A percentile compares a stretch with the other conserved stretches of the same genome.
These are phyloP conservation scores for Cladophialophora carrionii DNA, from an alignment of 2,329 filamentous ascomycete species.

Conservation along the genomic window DNA sequence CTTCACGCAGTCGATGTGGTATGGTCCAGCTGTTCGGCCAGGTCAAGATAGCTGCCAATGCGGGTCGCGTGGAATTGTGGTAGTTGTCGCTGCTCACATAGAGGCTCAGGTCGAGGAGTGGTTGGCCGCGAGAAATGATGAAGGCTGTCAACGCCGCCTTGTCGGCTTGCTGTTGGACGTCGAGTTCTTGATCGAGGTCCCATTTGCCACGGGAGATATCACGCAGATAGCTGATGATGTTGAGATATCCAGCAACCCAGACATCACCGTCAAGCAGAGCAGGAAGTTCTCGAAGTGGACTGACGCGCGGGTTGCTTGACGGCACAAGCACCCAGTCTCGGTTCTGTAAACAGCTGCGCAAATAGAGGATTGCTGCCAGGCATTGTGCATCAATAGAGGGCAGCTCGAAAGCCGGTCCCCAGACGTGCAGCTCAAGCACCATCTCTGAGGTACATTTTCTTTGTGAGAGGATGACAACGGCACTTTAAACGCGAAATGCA, in stretches of 20 bases:
- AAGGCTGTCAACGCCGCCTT: constrained; percentile 62
- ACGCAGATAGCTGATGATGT: constrained; percentile 57
- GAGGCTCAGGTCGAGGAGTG: constrained; percentile 81
- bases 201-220: constrained; percentile 53
- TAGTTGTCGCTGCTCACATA: constrained; percentile 93
- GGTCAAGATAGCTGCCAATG: constrained; percentile 76
- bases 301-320: constrained; percentile 71
- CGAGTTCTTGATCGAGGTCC: constrained; percentile 53
- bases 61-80: constrained; percentile 72
- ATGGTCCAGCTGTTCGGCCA: constrained; percentile 89
- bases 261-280: constrained; percentile 59
- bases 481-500: neutral
- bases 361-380: constrained; percentile 77
- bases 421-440: constrained; percentile 79
- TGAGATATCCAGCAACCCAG: constrained; percentile 58
- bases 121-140: constrained; percentile 72
- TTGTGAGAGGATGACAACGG: neutral
- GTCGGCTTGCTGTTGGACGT: constrained; percentile 51
- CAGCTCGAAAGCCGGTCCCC: constrained; percentile 85
- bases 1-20: constrained; percentile 70
- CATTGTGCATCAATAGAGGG: constrained; percentile 92
- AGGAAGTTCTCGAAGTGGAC: constrained; percentile 65
- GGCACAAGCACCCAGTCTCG: constrained; percentile 71
- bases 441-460: constrained; percentile 58
- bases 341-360: constrained; percentile 64